Evolutionary conservation across 2,329 filamentous ascomycete genomes (phyloP).

Genomic region (Aspergillus tamarii): DNA sequence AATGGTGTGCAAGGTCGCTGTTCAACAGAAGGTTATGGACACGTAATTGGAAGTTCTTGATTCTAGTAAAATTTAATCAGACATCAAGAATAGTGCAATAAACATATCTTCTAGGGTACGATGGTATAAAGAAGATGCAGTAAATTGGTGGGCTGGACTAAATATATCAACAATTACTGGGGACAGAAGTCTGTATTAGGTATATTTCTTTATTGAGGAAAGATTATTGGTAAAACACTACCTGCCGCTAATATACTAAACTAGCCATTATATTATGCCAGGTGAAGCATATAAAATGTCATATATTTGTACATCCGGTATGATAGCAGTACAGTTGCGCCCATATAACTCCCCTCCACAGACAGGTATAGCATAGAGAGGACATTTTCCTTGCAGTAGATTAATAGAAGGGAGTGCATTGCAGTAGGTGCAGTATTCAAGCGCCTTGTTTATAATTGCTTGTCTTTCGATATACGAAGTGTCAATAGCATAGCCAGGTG

Average conservation of each 20-base stretch:
- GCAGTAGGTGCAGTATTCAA: too few species aligned
- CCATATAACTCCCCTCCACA: background rate
- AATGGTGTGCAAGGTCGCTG: too few species aligned
- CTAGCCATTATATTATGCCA: background rate
- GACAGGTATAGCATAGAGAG: background rate
- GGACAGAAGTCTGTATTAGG: too few species aligned
- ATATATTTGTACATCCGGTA: background rate
- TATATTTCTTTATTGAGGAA: background rate
- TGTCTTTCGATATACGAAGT: background rate
- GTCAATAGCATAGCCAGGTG: background rate
- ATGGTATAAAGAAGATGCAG: too few species aligned
- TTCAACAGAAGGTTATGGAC: too few species aligned
- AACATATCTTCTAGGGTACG: too few species aligned
- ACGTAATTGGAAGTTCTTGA: too few species aligned
- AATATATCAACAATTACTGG: too few species aligned
- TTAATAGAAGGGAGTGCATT: background rate
- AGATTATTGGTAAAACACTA: background rate
- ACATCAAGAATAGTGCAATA: too few species aligned
- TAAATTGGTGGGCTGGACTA: too few species aligned
- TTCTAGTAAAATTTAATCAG: too few species aligned
- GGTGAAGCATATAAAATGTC: background rate
- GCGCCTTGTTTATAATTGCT: too few species aligned
- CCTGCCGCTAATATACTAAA: background rate
- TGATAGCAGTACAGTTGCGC: background rate
- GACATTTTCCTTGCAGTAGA: fast-evolving